A percentile compares a stretch with the other conserved stretches of the same genome.
These are phyloP conservation scores for Lactifluus pinguis DNA, from an alignment of 768 basidiomycete species.

Conservation along the genomic window DNA sequence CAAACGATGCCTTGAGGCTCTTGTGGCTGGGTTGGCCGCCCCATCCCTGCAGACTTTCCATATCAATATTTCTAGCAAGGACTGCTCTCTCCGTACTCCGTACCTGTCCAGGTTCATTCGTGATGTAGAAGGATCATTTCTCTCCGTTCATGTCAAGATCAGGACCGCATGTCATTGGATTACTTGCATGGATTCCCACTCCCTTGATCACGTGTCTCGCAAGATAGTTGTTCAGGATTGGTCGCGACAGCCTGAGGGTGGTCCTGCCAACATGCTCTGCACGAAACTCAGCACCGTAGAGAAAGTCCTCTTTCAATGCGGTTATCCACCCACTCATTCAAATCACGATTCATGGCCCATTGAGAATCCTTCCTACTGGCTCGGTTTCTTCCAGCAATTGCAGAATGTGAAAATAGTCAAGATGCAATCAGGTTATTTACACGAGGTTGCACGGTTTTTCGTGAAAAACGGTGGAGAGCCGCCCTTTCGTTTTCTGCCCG, in stretches of 20 bases:
- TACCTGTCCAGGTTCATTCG: neutral
- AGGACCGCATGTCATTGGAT: rapidly evolving
- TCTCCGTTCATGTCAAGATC: neutral
- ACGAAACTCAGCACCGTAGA: too few species aligned
- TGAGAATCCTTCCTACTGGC: neutral
- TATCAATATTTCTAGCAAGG: neutral
- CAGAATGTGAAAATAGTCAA: neutral
- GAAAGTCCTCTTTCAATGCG: neutral
- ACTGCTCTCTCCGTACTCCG: neutral
- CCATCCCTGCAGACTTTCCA: neutral
- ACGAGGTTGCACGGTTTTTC: neutral
- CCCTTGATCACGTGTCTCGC: neutral
- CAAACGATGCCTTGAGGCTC: neutral
- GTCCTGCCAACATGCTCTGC: too few species aligned
- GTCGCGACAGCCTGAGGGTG: too few species aligned
- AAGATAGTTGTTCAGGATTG: too few species aligned
- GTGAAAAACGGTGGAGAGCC: neutral
- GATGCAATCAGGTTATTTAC: neutral
- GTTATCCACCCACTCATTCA: too few species aligned
- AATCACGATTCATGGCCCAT: too few species aligned
- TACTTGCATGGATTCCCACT: neutral
- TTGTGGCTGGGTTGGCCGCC: neutral
- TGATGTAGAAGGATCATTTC: too few species aligned
- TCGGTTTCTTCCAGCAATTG: neutral
- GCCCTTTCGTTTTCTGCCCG: neutral